Conservation (phyloP, 1,284 basidiomycete genomes). For the Leccinum solheimii region DNA sequence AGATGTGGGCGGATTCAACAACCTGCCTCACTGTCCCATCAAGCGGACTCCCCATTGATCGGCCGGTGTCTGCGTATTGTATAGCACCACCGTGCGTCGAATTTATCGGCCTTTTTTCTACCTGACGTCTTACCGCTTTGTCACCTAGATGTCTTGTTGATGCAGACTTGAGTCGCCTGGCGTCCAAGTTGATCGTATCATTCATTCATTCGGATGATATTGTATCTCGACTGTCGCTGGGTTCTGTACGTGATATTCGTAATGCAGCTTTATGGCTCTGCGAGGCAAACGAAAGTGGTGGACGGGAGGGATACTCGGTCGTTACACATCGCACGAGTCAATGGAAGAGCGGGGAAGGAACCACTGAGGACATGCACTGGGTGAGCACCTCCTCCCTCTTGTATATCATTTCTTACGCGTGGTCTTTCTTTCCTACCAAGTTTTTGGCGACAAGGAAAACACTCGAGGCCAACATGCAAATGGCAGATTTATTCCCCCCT, state of each 20-base stretch:
- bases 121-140: slow-evolving; percentile 7
- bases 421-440: slow-evolving; percentile 37
- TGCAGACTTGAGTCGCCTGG: slow-evolving; percentile 53
- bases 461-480: slow-evolving; percentile 82
- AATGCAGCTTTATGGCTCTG: slow-evolving; percentile 79
- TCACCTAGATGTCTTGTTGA: slow-evolving; percentile 56
- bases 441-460: slow-evolving; percentile 79
- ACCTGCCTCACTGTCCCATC: slow-evolving; percentile 71
- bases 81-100: slow-evolving; percentile 75
- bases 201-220: slow-evolving; percentile 83
- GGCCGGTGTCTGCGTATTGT: slow-evolving; percentile 73
- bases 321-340: slow-evolving; percentile 60
- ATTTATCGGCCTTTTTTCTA: slow-evolving; percentile 5
- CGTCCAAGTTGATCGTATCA: slow-evolving; percentile 65
- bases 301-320: slow-evolving; percentile 55
- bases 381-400: slow-evolving; percentile 40
- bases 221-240: slow-evolving; percentile 75
- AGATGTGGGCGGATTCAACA: slow-evolving; percentile 84
- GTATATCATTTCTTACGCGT: slow-evolving; percentile 1
- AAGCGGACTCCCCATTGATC: slow-evolving; percentile 68
- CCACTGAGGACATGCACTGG: slow-evolving; percentile 62
- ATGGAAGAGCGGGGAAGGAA: slow-evolving; percentile 58
- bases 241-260: slow-evolving; percentile 74
- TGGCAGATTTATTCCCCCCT: slow-evolving; percentile 73
- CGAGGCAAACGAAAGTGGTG: slow-evolving; percentile 55